phyloP scores from a whole-genome alignment of 2,329 filamentous ascomycete species.

The Pyricularia grisea region DNA sequence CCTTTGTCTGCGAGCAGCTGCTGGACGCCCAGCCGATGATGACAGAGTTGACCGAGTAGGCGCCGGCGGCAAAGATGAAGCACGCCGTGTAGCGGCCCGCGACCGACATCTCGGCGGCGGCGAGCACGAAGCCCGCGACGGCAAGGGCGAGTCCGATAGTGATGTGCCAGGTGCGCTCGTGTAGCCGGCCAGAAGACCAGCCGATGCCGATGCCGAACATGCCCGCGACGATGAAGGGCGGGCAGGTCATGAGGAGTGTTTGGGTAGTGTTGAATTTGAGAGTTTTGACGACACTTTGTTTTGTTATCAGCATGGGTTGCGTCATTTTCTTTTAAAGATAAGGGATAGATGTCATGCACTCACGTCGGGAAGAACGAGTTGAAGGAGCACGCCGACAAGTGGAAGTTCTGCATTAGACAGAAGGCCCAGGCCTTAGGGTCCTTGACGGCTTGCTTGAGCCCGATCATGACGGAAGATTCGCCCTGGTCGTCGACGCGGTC shows the following conservation, averaged over 20 bases:
- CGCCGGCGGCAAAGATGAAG: constrained; percentile 33
- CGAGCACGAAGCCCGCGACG: constrained; percentile 1
- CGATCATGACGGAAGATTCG: constrained; percentile 8
- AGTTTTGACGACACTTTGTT: constrained; percentile 17
- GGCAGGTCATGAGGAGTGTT: constrained; percentile 34
- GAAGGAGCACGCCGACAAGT: constrained; percentile 13
- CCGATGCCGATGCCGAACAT: constrained; percentile 10
- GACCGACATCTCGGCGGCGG: constrained; percentile 11
- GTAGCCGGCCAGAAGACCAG: not conserved
- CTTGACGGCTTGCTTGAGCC: constrained; percentile 14
- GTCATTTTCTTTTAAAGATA: constrained; percentile 8
- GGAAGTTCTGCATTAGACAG: constrained; percentile 5
- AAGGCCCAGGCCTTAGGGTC: constrained; percentile 18
- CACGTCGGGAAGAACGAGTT: constrained; percentile 19
- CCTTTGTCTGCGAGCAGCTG: constrained; percentile 56
- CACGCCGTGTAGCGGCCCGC: constrained; percentile 37
- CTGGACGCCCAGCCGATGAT: constrained; percentile 67
- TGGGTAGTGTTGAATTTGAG: constrained; percentile 25
- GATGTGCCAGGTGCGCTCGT: constrained; percentile 5
- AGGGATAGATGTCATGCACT: constrained; percentile 11
- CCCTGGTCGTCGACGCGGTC: constrained; percentile 19
- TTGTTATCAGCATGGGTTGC: not conserved
- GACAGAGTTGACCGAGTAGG: constrained; percentile 60
- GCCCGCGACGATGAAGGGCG: constrained; percentile 32
- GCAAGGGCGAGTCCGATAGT: not conserved